Conservation (phyloP, 108 stramenopile species). For the Fistulifera solaris region DNA sequence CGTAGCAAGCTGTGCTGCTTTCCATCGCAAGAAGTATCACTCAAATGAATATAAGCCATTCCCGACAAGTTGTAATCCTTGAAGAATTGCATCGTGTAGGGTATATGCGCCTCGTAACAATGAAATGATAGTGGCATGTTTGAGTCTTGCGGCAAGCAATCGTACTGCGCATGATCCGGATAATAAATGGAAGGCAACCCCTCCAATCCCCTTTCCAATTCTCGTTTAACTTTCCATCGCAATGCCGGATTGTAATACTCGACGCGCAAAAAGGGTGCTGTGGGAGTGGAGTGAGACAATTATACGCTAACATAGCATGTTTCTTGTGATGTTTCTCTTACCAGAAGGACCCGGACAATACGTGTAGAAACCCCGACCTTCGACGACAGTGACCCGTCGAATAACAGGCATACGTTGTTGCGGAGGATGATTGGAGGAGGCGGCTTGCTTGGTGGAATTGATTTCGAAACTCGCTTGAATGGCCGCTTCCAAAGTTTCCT, state of each 20-base stretch:
- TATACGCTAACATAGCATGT: background rate
- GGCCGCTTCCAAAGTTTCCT: constrained; percentile 28
- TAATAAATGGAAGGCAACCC: constrained; percentile 38
- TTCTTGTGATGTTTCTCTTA: background rate
- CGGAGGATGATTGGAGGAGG: background rate
- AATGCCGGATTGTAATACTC: constrained; percentile 81
- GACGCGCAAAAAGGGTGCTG: constrained; percentile 54
- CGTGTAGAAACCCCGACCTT: constrained; percentile 80
- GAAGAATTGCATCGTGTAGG: constrained; percentile 88
- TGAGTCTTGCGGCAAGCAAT: constrained; percentile 11
- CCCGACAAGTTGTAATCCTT: constrained; percentile 73
- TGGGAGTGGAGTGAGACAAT: background rate
- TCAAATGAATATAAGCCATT: constrained; percentile 67
- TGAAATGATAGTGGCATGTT: constrained; percentile 38
- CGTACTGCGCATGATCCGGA: constrained; percentile 58
- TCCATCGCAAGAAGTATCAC: no score
- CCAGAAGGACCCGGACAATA: constrained; percentile 55
- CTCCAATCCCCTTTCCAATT: constrained; percentile 68
- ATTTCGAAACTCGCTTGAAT: constrained; percentile 21
- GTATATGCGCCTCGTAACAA: constrained; percentile 88
- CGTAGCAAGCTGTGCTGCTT: background rate
- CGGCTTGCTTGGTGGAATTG: constrained; percentile 3
- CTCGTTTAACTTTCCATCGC: constrained; percentile 73
- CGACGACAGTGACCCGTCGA: constrained; percentile 58
- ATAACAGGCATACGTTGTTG: constrained; percentile 19